Conservation (phyloP, 2,329 filamentous ascomycete species). For the Fusarium sp. region DNA sequence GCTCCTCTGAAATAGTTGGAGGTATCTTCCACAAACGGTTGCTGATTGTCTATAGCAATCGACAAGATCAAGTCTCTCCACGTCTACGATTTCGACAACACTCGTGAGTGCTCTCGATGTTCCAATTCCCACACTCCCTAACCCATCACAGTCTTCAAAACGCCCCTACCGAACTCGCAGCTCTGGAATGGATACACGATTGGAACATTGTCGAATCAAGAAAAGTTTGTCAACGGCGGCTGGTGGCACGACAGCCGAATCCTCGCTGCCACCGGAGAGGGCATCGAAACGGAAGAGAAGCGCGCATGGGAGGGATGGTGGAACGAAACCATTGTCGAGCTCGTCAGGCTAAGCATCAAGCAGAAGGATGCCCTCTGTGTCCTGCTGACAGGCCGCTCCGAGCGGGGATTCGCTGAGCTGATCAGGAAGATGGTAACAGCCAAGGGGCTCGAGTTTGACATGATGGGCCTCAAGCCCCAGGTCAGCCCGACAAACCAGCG, state of each 20-base stretch:
- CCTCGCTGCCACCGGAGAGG: constrained; percentile 85
- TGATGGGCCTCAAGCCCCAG: constrained; percentile 87
- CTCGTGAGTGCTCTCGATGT: constrained; percentile 64
- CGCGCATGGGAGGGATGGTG: constrained; percentile 93
- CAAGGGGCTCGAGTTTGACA: constrained; percentile 86
- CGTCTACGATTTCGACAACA: constrained; percentile 99
- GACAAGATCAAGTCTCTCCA: constrained; percentile 83
- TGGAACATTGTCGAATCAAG: constrained; percentile 78
- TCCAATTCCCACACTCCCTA: not conserved
- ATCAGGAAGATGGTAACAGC: constrained; percentile 83
- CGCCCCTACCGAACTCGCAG: constrained; percentile 87
- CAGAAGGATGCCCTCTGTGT: constrained; percentile 88
- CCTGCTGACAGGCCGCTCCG: constrained; percentile 86
- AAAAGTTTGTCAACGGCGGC: constrained; percentile 83
- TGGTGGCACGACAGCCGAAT: constrained; percentile 98
- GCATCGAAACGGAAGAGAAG: constrained; percentile 82
- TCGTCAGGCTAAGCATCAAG: constrained; percentile 82
- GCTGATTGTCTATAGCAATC: constrained; percentile 56
- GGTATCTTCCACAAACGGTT: constrained; percentile 14
- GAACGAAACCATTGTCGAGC: constrained; percentile 89
- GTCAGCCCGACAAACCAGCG: constrained; percentile 82
- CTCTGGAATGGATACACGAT: constrained; percentile 86
- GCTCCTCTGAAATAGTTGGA: not conserved
- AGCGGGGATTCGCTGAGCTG: constrained; percentile 79
- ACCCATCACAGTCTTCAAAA: constrained; percentile 78